Evolutionary conservation across 352 stramenopile species (phyloP).

Genomic region (Phytopythium montanum): DNA sequence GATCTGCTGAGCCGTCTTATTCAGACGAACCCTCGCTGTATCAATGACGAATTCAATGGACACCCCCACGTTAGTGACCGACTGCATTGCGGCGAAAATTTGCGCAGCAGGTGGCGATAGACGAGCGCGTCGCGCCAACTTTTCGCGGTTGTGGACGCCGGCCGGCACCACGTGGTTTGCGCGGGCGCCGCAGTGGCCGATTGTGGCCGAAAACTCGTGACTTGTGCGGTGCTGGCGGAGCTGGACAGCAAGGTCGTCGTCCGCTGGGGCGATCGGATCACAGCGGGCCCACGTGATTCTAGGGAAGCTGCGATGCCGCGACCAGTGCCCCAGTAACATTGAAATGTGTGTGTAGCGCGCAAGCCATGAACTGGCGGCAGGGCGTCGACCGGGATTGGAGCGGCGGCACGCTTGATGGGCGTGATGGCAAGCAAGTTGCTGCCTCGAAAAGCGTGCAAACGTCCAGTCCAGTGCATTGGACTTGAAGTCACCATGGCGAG

Average conservation of each 20-base stretch:
- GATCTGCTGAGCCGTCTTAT: conserved; percentile 20
- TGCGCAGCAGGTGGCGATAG: neutral
- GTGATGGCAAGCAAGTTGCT: too few species aligned
- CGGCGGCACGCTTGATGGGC: too few species aligned
- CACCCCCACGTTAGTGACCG: too few species aligned
- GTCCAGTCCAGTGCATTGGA: too few species aligned
- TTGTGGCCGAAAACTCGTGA: too few species aligned
- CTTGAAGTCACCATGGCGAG: too few species aligned
- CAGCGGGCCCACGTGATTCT: neutral
- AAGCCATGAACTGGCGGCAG: neutral
- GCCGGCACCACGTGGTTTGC: neutral
- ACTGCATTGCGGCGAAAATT: neutral
- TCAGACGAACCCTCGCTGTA: too few species aligned
- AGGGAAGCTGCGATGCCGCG: neutral
- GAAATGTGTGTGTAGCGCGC: neutral
- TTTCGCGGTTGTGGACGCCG: neutral
- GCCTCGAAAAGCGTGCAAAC: too few species aligned
- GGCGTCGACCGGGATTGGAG: too few species aligned
- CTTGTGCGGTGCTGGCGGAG: neutral
- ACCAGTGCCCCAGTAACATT: neutral
- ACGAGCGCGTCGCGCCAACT: neutral
- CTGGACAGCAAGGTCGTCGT: neutral
- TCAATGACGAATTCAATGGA: too few species aligned
- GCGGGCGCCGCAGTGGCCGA: neutral
- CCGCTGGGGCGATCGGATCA: neutral